Evolutionary conservation across 441 rosid species (phyloP).

Genomic region (Syzygium syzygioides): DNA sequence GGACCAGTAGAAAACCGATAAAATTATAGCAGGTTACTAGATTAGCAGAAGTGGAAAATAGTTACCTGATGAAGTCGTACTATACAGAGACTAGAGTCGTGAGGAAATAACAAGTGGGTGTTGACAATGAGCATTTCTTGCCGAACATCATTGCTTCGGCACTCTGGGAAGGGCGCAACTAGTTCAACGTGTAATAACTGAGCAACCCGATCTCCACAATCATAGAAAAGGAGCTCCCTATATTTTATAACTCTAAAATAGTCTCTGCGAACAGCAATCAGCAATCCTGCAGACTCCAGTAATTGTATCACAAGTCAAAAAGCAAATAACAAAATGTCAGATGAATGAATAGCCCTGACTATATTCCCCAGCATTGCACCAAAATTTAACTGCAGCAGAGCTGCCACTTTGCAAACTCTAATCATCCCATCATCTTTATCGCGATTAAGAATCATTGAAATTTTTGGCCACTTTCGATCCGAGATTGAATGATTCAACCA

Average conservation of each 20-base stretch:
- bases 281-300: conserved; percentile 38
- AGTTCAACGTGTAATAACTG: conserved; percentile 79
- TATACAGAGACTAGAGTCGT: conserved; percentile 64
- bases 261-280: conserved; percentile 76
- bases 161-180: conserved; percentile 41
- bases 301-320: not conserved
- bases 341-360: not conserved
- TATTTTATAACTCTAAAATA: conserved; percentile 61
- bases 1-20: not conserved
- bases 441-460: not conserved
- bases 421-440: not conserved
- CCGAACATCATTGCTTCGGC: conserved; percentile 32
- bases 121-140: conserved; percentile 80
- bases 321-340: not conserved
- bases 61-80: conserved; percentile 73
- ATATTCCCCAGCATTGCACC: not conserved
- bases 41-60: not conserved
- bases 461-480: not conserved
- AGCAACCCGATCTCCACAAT: conserved; percentile 83
- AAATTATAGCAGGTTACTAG: not conserved
- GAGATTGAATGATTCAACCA: not conserved
- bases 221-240: conserved; percentile 62
- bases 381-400: not conserved
- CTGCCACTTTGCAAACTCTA: not conserved
- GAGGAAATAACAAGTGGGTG: conserved; percentile 89